Conservation (phyloP, 805 yeast genomes). For the Alloascoidea hylecoeti region DNA sequence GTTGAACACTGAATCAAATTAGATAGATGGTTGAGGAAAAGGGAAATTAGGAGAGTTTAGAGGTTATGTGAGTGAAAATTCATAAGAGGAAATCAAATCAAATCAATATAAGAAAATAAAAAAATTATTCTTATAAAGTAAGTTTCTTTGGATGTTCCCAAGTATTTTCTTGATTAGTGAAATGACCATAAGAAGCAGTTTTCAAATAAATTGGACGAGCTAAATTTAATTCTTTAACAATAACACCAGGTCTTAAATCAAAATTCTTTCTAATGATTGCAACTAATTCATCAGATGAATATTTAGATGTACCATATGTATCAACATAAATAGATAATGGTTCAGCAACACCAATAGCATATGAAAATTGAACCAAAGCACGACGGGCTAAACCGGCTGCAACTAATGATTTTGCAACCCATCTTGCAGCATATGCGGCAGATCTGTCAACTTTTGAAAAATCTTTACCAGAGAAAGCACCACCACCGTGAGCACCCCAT, state of each 20-base stretch:
- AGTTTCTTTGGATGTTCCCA: slow-evolving; percentile 88
- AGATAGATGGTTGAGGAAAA: no score
- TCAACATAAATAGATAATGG: slow-evolving; percentile 96
- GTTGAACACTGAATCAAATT: slow-evolving; percentile 1
- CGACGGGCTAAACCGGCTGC: slow-evolving; percentile 92
- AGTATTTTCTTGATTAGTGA: slow-evolving; percentile 96
- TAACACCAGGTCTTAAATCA: slow-evolving; percentile 98
- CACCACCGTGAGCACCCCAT: slow-evolving; percentile 99
- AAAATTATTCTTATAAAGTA: slow-evolving; percentile 15
- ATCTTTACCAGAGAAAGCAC: slow-evolving; percentile 99
- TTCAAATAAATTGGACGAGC: slow-evolving; percentile 98
- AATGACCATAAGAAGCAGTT: slow-evolving; percentile 99
- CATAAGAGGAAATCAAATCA: not conserved
- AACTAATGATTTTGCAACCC: slow-evolving; percentile 98
- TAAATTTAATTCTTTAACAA: slow-evolving; percentile 90
- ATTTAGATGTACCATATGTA: slow-evolving; percentile 94
- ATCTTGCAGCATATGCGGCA: slow-evolving; percentile 99
- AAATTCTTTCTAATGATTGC: slow-evolving; percentile 87
- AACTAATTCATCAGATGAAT: slow-evolving; percentile 81
- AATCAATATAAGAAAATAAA: not conserved
- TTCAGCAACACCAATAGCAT: slow-evolving; percentile 99
- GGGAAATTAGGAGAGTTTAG: no score
- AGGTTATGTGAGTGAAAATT: no score
- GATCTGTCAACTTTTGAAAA: slow-evolving; percentile 99
- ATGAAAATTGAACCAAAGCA: slow-evolving; percentile 95